Percentiles rank a stretch among this genome's conserved stretches.
These are phyloP conservation scores for Chalaropsis thielavioides DNA, from an alignment of 2,329 filamentous ascomycete genomes.

Conservation along the genomic window DNA sequence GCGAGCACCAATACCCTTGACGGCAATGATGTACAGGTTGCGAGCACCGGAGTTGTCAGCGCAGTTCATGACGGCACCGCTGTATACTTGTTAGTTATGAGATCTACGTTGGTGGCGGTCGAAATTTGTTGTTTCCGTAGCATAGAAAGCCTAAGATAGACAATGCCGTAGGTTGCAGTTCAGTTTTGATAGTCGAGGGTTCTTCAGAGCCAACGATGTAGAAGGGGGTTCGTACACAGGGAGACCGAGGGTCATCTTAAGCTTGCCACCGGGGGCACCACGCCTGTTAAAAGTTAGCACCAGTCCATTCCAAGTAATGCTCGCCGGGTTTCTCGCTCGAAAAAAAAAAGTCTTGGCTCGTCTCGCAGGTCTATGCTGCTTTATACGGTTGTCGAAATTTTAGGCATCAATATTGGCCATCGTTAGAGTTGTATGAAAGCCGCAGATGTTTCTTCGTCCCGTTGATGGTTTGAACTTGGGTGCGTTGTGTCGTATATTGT, in stretches of 20 bases:
- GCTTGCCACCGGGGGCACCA: constrained; percentile 98
- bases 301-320: constrained; percentile 14
- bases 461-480: neutral
- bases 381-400: neutral
- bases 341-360: constrained; percentile 10
- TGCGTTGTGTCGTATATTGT: neutral
- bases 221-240: constrained; percentile 63
- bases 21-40: constrained; percentile 99
- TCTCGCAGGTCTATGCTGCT: constrained; percentile 1
- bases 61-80: constrained; percentile 99
- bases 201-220: neutral
- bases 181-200: neutral
- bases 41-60: constrained; percentile 97
- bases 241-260: constrained; percentile 99
- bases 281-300: constrained; percentile 38
- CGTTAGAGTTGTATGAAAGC: neutral
- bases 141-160: neutral
- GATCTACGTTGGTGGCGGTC: constrained; percentile 15
- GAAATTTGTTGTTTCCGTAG: constrained; percentile 15
- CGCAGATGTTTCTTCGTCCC: neutral
- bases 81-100: constrained; percentile 27
- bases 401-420: neutral
- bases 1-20: constrained; percentile 95
- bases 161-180: constrained; percentile 10
- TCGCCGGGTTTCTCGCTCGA: neutral